Evolutionary conservation across 1,139 yeast genomes (phyloP).

Genomic region (Scheffersomyces parashehatae): DNA sequence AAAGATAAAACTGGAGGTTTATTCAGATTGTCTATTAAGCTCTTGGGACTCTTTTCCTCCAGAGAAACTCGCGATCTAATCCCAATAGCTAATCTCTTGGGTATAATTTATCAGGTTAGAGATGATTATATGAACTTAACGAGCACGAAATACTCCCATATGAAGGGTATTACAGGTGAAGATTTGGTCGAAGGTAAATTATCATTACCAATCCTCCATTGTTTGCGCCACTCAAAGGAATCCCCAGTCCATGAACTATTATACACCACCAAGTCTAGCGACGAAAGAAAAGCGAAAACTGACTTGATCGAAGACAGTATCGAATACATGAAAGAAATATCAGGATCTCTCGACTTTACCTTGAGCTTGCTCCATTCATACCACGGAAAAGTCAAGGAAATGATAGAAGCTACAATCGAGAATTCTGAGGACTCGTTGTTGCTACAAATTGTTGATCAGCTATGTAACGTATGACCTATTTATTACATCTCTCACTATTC

Average conservation of each 20-base stretch:
- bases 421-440: slow-evolving; percentile 7
- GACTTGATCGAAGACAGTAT: slow-evolving; percentile 22
- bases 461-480: slow-evolving; percentile 9
- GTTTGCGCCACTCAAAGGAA: slow-evolving; percentile 25
- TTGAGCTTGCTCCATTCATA: slow-evolving; percentile 19
- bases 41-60: slow-evolving; percentile 47
- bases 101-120: slow-evolving; percentile 77
- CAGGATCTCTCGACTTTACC: slow-evolving; percentile 26
- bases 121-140: slow-evolving; percentile 76
- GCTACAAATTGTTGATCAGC: slow-evolving; percentile 11
- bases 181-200: slow-evolving; percentile 89
- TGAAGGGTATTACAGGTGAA: slow-evolving; percentile 78
- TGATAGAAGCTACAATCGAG: slow-evolving; percentile 9
- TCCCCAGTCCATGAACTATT: slow-evolving; percentile 29
- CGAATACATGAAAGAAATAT: slow-evolving; percentile 17
- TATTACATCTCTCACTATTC: background rate
- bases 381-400: slow-evolving; percentile 16
- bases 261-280: slow-evolving; percentile 14
- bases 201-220: slow-evolving; percentile 80
- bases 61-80: slow-evolving; percentile 32
- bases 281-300: slow-evolving; percentile 17
- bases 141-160: slow-evolving; percentile 51
- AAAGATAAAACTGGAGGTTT: slow-evolving; percentile 88
- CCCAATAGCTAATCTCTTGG: slow-evolving; percentile 74
- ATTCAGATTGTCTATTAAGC: slow-evolving; percentile 67